Percentiles rank a stretch among this genome's conserved stretches.
Conservation (phyloP, 371 early-diverging fungal species). For the Lichtheimia ornata region DNA sequence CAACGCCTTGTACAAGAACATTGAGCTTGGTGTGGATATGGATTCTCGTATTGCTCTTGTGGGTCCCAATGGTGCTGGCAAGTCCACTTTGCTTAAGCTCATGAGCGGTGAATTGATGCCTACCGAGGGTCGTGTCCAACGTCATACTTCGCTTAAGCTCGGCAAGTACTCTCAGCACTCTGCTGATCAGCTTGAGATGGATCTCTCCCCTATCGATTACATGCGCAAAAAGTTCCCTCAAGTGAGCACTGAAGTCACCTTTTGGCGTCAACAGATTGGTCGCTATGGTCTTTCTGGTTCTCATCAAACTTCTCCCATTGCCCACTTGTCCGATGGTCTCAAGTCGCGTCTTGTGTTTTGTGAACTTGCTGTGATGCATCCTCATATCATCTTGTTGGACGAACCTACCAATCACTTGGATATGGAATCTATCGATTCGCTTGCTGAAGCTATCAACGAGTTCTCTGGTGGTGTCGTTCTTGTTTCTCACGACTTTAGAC, state of each 20-base stretch:
- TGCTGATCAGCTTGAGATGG: slow-evolving; percentile 88
- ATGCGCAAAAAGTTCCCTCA: slow-evolving; percentile 84
- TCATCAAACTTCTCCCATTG: slow-evolving; percentile 90
- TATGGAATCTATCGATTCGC: slow-evolving; percentile 95
- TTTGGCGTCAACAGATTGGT: slow-evolving; percentile 92
- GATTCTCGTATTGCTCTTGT: slow-evolving; percentile 93
- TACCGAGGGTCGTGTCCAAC: slow-evolving; percentile 85
- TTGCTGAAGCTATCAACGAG: slow-evolving; percentile 94
- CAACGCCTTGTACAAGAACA: slow-evolving; percentile 84
- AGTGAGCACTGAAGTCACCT: slow-evolving; percentile 44
- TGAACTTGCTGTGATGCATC: slow-evolving; percentile 85
- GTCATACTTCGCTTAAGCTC: slow-evolving; percentile 90
- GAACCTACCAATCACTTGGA: slow-evolving; percentile 97
- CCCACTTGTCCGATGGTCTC: slow-evolving; percentile 91
- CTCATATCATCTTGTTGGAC: slow-evolving; percentile 96
- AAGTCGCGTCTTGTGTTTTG: slow-evolving; percentile 96
- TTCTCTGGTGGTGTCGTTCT: slow-evolving; percentile 98
- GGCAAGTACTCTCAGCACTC: slow-evolving; percentile 99
- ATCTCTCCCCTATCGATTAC: slow-evolving; percentile 89
- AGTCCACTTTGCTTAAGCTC: slow-evolving; percentile 93
- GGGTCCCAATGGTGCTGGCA: slow-evolving; percentile 93
- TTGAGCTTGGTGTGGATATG: slow-evolving; percentile 95
- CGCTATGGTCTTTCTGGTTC: slow-evolving; percentile 93
- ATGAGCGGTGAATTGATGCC: slow-evolving; percentile 86
- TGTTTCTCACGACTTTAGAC: slow-evolving; percentile 99